Base-by-base conservation (phyloP, 805 yeast species). In the Candida ortonii region DNA sequence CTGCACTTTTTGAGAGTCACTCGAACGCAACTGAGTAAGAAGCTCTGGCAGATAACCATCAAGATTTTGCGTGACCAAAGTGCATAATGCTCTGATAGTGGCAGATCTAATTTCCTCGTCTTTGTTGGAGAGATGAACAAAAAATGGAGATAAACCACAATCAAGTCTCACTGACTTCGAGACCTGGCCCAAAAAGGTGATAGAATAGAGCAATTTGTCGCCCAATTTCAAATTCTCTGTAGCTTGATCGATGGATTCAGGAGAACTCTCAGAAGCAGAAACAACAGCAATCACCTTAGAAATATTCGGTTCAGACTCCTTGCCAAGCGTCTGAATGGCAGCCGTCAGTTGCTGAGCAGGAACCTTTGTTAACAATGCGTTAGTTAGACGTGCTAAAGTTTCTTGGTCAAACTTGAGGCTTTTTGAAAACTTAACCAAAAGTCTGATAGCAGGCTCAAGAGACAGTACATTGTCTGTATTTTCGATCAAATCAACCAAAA, bases 71-170 rank as follows among this genome's bases (percentile, higher is more conserved):
- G 69, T 57, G 7, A 72, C 61, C 16, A 75, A 52, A 9, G 70
- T 65, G 2, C 84, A 82, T 18, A 78, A 51, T 0, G 80, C 65
- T 30, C 69, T 67, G 1, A 82, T 71, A 2, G 82, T 68, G 15
- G 73, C 72, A 6, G 63, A 43, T 34, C 65, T 65, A 5, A 70
- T 49, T 22, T 68, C 70, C 8, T 63, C 53, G 3, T 52, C 47
- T 3, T 39, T 16, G 4, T 44, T 46, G 7, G 50, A 51, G 15
- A 39, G 68, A 50, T 38, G 60, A 48, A 13, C 36, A 39, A 44
- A 57, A 53, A 44, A 77, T 12, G 67, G 59, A 1, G 56, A 62
- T 17, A 70, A 46, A 3, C 62, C 53, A 14, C 64, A 45, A 4
- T 56, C 49, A 22, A 70, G 45, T 21, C 54, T 55, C 36, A 51